Evolutionary conservation across 805 yeast species (phyloP).

Genomic region (Kluyveromyces aestuarii): DNA sequence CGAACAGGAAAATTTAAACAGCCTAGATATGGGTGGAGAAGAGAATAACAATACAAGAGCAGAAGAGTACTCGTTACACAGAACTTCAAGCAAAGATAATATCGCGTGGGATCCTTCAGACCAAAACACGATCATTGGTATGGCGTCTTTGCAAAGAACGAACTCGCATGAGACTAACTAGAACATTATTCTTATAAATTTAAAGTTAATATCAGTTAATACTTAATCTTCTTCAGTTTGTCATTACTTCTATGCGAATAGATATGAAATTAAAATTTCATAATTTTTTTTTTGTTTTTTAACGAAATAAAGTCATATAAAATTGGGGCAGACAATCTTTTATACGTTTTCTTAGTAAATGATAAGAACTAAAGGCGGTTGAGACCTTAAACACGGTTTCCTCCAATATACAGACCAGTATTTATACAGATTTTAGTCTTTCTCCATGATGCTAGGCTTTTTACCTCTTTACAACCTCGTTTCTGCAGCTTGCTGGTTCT

Average conservation of each 20-base stretch:
- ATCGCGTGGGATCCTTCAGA: constrained; percentile 24
- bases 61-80: constrained; percentile 20
- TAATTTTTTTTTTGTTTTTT: too few species aligned
- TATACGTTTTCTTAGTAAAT: too few species aligned
- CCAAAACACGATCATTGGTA: constrained; percentile 19
- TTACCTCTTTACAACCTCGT: constrained; percentile 42
- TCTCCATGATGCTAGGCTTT: constrained; percentile 10
- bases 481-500: constrained; percentile 47
- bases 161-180: constrained; percentile 1
- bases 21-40: too few species aligned
- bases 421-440: background rate
- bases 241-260: too few species aligned
- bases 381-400: too few species aligned
- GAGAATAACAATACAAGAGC: constrained; percentile 23
- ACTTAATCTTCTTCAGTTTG: too few species aligned
- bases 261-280: too few species aligned
- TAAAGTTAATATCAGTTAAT: too few species aligned
- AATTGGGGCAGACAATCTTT: too few species aligned
- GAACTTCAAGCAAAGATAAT: constrained; percentile 27
- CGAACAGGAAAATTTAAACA: too few species aligned
- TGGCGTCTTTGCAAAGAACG: constrained; percentile 2
- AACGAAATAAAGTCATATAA: too few species aligned
- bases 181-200: background rate
- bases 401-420: background rate
- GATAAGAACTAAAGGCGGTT: too few species aligned